Conservation (phyloP, 805 yeast species). For the Pichia kluyveri region DNA sequence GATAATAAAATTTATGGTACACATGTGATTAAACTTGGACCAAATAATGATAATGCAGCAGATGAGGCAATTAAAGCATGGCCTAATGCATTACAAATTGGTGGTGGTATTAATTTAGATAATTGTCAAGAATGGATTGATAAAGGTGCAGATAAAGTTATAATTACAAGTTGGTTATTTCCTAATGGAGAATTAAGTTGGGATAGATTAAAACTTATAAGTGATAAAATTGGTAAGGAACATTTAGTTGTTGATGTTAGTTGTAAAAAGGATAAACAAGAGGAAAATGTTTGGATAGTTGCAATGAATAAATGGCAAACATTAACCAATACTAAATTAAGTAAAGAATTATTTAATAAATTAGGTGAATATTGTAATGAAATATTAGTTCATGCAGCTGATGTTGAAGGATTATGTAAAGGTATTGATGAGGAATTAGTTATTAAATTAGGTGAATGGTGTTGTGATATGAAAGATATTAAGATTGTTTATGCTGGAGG, state of each 20-base stretch:
- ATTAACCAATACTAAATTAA: conserved; percentile 56
- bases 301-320: conserved; percentile 98
- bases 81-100: conserved; percentile 73
- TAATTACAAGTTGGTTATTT: conserved; percentile 87
- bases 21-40: conserved; percentile 89
- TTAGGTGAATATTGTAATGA: conserved; percentile 70
- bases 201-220: conserved; percentile 43
- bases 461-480: conserved; percentile 34
- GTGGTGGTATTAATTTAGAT: conserved; percentile 78
- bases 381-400: conserved; percentile 94
- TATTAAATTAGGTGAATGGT: conserved; percentile 65
- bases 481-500: conserved; percentile 97
- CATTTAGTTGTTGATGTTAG: conserved; percentile 83
- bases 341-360: conserved; percentile 39
- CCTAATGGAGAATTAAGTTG: conserved; percentile 47
- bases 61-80: conserved; percentile 61
- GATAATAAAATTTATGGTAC: conserved; percentile 57
- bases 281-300: conserved; percentile 63
- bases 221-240: conserved; percentile 49
- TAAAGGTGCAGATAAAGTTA: conserved; percentile 74
- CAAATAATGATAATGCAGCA: conserved; percentile 76
- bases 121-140: conserved; percentile 79
- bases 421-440: conserved; percentile 88
- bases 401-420: conserved; percentile 91
- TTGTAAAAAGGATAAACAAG: conserved; percentile 42